Conservation (phyloP, 208 protist species). For the Entamoeba moshkovskii region DNA sequence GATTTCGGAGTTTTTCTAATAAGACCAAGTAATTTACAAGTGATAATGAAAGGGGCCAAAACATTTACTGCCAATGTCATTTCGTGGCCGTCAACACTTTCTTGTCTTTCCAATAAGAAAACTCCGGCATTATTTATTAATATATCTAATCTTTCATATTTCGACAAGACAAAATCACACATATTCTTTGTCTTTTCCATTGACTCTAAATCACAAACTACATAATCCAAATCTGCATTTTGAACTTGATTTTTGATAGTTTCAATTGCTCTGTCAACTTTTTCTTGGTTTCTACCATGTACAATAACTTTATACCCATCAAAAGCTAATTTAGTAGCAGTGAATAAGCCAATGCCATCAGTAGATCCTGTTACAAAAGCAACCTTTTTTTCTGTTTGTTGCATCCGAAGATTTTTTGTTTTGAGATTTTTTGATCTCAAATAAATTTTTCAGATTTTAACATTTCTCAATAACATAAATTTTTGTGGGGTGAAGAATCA, state of each 20-base stretch:
- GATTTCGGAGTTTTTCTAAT: no score
- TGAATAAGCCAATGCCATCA: not conserved
- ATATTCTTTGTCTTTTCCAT: not conserved
- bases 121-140: not conserved
- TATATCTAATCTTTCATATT: not conserved
- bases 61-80: no score
- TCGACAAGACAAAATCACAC: not conserved
- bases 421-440: no score
- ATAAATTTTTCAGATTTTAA: no score
- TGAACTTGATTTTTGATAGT: not conserved
- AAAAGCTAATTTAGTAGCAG: not conserved
- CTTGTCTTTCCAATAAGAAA: not conserved
- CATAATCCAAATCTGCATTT: not conserved
- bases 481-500: no score
- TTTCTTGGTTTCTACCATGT: not conserved
- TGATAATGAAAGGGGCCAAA: no score
- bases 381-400: not conserved
- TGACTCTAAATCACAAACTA: not conserved
- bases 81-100: not conserved
- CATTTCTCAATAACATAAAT: no score
- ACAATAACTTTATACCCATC: not conserved
- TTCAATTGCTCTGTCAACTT: not conserved
- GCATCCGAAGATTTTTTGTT: no score
- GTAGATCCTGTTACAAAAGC: not conserved
- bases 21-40: no score